Percentiles rank a stretch among this genome's conserved stretches.
Conservation (phyloP, 352 stramenopile genomes). For the Phytophthora ramorum region DNA sequence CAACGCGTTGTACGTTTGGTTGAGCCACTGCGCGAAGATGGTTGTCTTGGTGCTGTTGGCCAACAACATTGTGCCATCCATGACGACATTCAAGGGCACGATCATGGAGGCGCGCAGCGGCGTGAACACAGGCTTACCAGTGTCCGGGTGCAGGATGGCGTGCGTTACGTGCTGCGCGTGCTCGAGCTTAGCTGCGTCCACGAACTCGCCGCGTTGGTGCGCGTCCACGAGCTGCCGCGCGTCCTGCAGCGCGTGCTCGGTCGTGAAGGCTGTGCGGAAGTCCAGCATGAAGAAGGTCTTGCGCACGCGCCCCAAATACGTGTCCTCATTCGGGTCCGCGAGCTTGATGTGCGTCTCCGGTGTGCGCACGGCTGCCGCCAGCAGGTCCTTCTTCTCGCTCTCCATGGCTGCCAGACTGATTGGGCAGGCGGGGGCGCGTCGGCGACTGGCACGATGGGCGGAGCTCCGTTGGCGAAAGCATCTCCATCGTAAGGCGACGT, state of each 20-base stretch:
- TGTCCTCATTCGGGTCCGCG: slow-evolving; percentile 75
- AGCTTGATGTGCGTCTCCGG: slow-evolving; percentile 63
- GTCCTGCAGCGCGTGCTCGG: slow-evolving; percentile 50
- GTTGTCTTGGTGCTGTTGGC: slow-evolving; percentile 71
- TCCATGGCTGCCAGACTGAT: too few species aligned
- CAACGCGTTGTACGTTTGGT: slow-evolving; percentile 91
- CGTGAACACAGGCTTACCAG: slow-evolving; percentile 61
- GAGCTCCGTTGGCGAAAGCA: neutral
- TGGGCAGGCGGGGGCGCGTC: too few species aligned
- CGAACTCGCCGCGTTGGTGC: slow-evolving; percentile 45
- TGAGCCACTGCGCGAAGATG: slow-evolving; percentile 86
- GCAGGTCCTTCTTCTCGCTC: slow-evolving; percentile 24
- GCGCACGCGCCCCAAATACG: slow-evolving; percentile 76
- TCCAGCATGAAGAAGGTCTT: slow-evolving; percentile 89
- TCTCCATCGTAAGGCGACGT: neutral
- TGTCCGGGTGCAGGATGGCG: slow-evolving; percentile 82
- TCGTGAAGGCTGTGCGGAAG: slow-evolving; percentile 80
- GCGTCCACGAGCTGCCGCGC: slow-evolving; percentile 50
- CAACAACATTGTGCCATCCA: slow-evolving; percentile 86
- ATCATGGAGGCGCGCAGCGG: slow-evolving; percentile 88
- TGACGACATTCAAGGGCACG: slow-evolving; percentile 86
- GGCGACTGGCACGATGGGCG: neutral
- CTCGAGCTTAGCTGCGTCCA: slow-evolving; percentile 49
- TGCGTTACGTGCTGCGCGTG: slow-evolving; percentile 73
- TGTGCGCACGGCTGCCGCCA: slow-evolving; percentile 18